These are phyloP conservation scores for Diplodia intermedia DNA, from an alignment of 2,329 filamentous ascomycete genomes.

Conservation along the genomic window DNA sequence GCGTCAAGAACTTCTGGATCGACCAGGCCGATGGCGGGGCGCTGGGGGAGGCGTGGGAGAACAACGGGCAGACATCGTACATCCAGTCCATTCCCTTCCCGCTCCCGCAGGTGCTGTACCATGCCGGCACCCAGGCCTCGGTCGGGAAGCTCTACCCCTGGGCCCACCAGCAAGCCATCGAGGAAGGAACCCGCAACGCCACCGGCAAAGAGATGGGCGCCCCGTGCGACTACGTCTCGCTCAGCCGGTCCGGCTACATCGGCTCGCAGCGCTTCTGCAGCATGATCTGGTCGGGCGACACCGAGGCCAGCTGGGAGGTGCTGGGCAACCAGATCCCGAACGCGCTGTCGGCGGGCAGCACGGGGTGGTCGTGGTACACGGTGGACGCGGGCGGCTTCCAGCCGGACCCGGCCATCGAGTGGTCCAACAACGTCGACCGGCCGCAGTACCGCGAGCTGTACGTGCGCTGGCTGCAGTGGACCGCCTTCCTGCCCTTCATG, in stretches of 20 bases:
- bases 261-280: conserved; percentile 44
- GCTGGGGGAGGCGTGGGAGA: conserved; percentile 49
- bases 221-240: conserved; percentile 39
- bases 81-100: conserved; percentile 44
- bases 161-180: conserved; percentile 43
- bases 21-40: conserved; percentile 48
- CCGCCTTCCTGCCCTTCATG: conserved; percentile 44
- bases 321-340: conserved; percentile 40
- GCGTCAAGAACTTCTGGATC: conserved; percentile 47
- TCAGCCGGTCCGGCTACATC: conserved; percentile 43
- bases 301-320: conserved; percentile 41
- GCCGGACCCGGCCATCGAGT: conserved; percentile 44
- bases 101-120: conserved; percentile 41
- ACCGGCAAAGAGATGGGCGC: conserved; percentile 38
- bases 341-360: conserved; percentile 40
- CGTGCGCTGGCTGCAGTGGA: conserved; percentile 44
- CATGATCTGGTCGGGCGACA: conserved; percentile 45
- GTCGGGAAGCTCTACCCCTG: conserved; percentile 44
- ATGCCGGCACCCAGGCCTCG: conserved; percentile 41
- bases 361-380: conserved; percentile 44
- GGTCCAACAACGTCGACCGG: conserved; percentile 44
- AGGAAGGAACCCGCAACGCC: conserved; percentile 42
- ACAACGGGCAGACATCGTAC: conserved; percentile 44
- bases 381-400: conserved; percentile 43
- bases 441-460: conserved; percentile 42